Conservation (phyloP, 441 rosid genomes). For the Sinapis alba region DNA sequence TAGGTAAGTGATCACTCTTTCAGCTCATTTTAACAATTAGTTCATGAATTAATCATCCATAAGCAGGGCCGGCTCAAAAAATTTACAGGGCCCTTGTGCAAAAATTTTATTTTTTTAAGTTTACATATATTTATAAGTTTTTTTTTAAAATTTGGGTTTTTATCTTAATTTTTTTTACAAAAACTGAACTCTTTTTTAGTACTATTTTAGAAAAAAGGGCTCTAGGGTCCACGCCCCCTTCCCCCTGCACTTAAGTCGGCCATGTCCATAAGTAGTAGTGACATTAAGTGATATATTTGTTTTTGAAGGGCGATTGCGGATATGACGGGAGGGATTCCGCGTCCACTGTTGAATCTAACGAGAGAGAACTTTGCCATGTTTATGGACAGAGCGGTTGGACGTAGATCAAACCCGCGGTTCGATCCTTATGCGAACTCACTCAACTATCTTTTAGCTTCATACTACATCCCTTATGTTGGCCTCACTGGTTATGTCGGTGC, state of each 20-base stretch:
- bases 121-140: too few species aligned
- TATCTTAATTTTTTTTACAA: too few species aligned
- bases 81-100: too few species aligned
- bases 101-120: too few species aligned
- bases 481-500: conserved; percentile 68
- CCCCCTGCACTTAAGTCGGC: too few species aligned
- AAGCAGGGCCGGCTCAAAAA: too few species aligned
- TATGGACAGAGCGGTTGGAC: conserved; percentile 55
- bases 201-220: too few species aligned
- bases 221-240: too few species aligned
- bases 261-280: background rate
- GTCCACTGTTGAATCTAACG: conserved; percentile 56
- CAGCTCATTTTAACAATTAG: background rate
- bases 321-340: conserved; percentile 58
- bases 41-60: too few species aligned
- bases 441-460: conserved; percentile 59
- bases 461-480: conserved; percentile 67
- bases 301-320: conserved; percentile 56
- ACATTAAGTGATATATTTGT: background rate
- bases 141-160: too few species aligned
- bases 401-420: conserved; percentile 52
- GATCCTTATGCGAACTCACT: conserved; percentile 51
- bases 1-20: conserved; percentile 40
- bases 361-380: conserved; percentile 41
- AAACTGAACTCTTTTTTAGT: too few species aligned